Conservation (phyloP, 1,139 yeast species). For the Geotrichum fermentans region DNA sequence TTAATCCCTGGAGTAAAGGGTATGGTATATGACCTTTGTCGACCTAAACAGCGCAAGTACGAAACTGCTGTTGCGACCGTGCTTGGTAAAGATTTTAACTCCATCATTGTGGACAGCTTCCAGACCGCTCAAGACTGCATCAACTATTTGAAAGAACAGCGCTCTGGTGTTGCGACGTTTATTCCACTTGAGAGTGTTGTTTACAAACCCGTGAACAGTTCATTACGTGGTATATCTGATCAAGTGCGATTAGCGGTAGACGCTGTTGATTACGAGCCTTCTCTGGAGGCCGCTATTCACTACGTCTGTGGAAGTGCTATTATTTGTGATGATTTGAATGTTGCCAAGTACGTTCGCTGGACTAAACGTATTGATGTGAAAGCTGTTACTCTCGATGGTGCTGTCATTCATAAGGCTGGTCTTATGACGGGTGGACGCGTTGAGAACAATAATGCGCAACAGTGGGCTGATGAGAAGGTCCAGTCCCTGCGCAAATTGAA, state of each 20-base stretch:
- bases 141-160: slow-evolving; percentile 74
- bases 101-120: slow-evolving; percentile 75
- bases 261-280: slow-evolving; percentile 63
- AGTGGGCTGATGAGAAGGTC: slow-evolving; percentile 76
- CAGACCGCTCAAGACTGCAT: slow-evolving; percentile 79
- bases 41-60: slow-evolving; percentile 71
- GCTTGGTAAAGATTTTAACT: slow-evolving; percentile 73
- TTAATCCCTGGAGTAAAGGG: slow-evolving; percentile 81
- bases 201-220: slow-evolving; percentile 51
- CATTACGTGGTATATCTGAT: slow-evolving; percentile 53
- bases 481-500: slow-evolving; percentile 53
- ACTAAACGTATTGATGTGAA: slow-evolving; percentile 54
- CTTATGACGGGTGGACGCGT: slow-evolving; percentile 83
- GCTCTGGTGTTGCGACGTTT: slow-evolving; percentile 80
- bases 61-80: slow-evolving; percentile 74
- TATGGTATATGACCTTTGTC: slow-evolving; percentile 69
- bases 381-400: slow-evolving; percentile 78
- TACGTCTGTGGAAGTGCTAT: slow-evolving; percentile 78
- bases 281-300: slow-evolving; percentile 70
- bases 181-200: slow-evolving; percentile 82
- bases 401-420: slow-evolving; percentile 79
- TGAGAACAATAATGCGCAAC: slow-evolving; percentile 38
- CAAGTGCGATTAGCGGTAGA: slow-evolving; percentile 60
- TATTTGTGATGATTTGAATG: slow-evolving; percentile 65
- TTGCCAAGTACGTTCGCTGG: slow-evolving; percentile 77